A percentile compares a stretch with the other conserved stretches of the same genome.
phyloP scores from a whole-genome alignment of 345 rosid genomes.

The Eucalyptus guilfoylei region DNA sequence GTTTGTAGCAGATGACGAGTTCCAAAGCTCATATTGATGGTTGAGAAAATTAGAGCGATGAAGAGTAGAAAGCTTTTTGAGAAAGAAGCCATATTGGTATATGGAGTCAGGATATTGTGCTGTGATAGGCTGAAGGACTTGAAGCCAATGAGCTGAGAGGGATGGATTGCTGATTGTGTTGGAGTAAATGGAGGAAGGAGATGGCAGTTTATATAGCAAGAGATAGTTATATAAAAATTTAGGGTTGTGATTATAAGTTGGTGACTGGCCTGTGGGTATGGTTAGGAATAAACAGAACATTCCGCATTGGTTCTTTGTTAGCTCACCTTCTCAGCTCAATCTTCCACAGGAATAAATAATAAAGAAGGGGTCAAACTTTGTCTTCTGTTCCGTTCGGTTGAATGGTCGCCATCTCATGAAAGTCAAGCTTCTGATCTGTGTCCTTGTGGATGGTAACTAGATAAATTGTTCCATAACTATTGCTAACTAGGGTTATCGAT shows the following conservation, averaged over 20 bases:
- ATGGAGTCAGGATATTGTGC: not conserved
- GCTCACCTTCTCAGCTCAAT: not conserved
- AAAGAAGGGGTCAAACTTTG: not conserved
- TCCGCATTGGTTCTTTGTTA: not conserved
- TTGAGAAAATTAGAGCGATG: not conserved
- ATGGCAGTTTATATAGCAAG: not conserved
- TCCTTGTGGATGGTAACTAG: not conserved
- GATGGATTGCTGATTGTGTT: not conserved
- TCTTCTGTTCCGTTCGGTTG: not conserved
- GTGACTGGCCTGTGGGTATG: not conserved
- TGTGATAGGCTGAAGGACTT: not conserved
- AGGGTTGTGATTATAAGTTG: not conserved
- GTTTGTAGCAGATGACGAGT: constrained; percentile 11
- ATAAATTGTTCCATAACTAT: not conserved
- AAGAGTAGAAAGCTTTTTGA: not conserved
- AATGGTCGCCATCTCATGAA: not conserved
- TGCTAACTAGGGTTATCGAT: not conserved
- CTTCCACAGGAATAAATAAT: not conserved
- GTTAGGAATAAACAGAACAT: not conserved
- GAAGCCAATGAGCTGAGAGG: not conserved
- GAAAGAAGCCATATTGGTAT: not conserved
- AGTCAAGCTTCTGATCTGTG: not conserved
- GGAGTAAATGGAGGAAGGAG: not conserved
- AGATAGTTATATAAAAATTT: not conserved
- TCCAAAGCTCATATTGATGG: not conserved